Conservation (phyloP, 2,329 filamentous ascomycete genomes). For the Sodiomyces alkalinus region DNA sequence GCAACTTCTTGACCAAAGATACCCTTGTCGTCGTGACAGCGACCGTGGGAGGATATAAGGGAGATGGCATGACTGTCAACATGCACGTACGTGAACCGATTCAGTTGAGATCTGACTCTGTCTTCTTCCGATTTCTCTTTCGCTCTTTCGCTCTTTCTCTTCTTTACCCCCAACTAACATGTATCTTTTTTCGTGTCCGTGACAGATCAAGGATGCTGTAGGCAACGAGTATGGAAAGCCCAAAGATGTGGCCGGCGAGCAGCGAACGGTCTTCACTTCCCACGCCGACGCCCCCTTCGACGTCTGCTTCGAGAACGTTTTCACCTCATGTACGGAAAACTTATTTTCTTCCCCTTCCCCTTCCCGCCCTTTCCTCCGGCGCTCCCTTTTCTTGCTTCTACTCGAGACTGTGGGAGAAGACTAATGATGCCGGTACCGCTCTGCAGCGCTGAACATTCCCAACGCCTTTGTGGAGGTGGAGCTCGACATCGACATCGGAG, state of each 20-base stretch:
- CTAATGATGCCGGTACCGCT: too few relatives aligned
- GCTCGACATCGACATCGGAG: constrained; percentile 90
- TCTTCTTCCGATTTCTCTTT: too few relatives aligned
- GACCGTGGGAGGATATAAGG: constrained; percentile 68
- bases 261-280: constrained; percentile 85
- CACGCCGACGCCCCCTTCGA: constrained; percentile 87
- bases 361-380: constrained; percentile 3
- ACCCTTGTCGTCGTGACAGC: constrained; percentile 93
- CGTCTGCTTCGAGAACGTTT: constrained; percentile 85
- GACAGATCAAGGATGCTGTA: constrained; percentile 81
- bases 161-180: too few relatives aligned
- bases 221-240: constrained; percentile 92
- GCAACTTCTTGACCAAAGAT: constrained; percentile 87
- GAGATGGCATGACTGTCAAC: constrained; percentile 85
- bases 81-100: constrained; percentile 55
- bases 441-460: constrained; percentile 20
- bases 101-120: background rate
- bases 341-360: background rate
- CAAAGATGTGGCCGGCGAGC: constrained; percentile 82
- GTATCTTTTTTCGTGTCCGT: background rate
- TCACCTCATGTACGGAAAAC: constrained; percentile 56
- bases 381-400: constrained; percentile 2
- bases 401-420: too few relatives aligned
- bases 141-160: background rate
- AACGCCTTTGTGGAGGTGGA: constrained; percentile 58